Evolutionary conservation across 176 grass and related monocot genomes (phyloP), one percentile per base, ranked within the genome.

Genomic region (Lolium multiflorum): DNA sequence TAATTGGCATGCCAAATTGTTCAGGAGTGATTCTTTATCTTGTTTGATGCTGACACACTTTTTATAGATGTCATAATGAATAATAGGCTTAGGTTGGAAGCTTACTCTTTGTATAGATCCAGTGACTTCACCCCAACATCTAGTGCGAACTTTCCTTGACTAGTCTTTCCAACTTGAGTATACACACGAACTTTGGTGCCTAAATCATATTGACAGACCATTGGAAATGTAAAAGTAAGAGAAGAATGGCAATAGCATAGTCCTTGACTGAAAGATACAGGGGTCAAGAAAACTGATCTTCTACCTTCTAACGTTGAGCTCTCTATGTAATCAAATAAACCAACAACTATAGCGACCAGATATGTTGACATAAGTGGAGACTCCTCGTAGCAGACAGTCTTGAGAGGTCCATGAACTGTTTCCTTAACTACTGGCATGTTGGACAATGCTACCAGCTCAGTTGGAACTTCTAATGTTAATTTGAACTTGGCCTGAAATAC

Each of bases 291-390:
- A 82, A 81, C 58, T 7, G 37, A 83, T 26, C 11, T 73, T 76
- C 54, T 86, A 96, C 95, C 95, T 81, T 95, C 80, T 49, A 44
- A 39, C 21, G 86, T 90, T 46, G 69, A 72, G 37, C 63, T 79
- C 83, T 98, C 90, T 69, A 93, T 44, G 59, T 87, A 93, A 50
- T 95, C 95, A 77, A 95, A 91, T 47, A 91, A 67, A 70, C 95
- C 93, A 61, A 95, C 76, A 82, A 98, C 95, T 80, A 95, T 84
- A 24, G 93, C 95, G n/a, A 98, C 93, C 16, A 98, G 85, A 87
- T 98, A 98, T 82, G 95, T 98, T 68, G 93, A 98, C 95, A 95
- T 98, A 81, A 98, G 89, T 77, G 95, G 93, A 50, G 95, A 93
- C 54, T 98, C 93, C 44, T 93, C 85, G 54, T 84, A 98, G 79